Base-by-base conservation (phyloP, 2,329 filamentous ascomycete species). In the Stachybotrys chartarum region DNA sequence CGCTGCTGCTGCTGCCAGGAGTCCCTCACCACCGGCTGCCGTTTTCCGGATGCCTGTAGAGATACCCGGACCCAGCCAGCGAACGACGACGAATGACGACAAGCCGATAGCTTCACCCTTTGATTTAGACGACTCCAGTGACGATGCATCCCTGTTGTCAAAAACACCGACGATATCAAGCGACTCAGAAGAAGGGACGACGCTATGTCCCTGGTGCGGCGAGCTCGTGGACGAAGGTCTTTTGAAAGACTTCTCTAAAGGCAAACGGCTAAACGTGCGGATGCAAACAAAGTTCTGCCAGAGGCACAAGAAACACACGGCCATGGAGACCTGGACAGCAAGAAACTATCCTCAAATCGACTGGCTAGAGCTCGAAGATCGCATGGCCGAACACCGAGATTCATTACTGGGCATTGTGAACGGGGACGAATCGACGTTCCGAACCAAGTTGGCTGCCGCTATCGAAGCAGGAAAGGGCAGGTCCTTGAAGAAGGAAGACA, bases 261-360 rank as follows among this genome's bases (percentile, higher is more conserved):
- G 72, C 16, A 70, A 68, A 49, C 71, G 73, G 47, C 74, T 86
- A 71, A 80, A 75, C 35, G 78, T 87, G 42, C 75, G 76, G 35
- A 75, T 80, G 62, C 84, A 90, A 66, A 73, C 77, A 18, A 74
- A 70, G 17, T 90, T 91, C 68, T 91, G 87, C 67, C 74, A 77
- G 48, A 71, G 76, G 7, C 88, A 91, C 72, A 82, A 80, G 62
- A 78, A 74, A 56, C 71, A 74, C 32, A 73, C 79, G 3, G 86
- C 85, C 2, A 61, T 72, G 54, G 69, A 74, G 7, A 67, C 68
- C 4, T 83, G 80, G 72, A 64, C 59, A 10, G 67, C 75, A 14
- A 79, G 75, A 48, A 78, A 81, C 0, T 94, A 93, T 66, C 91
- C 91, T 0, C 67, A 72, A 0, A 87, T 96, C 53, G 72, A 90